Base-by-base conservation (phyloP, 1,284 basidiomycete species). In the Uromyces viciae-fabae region DNA sequence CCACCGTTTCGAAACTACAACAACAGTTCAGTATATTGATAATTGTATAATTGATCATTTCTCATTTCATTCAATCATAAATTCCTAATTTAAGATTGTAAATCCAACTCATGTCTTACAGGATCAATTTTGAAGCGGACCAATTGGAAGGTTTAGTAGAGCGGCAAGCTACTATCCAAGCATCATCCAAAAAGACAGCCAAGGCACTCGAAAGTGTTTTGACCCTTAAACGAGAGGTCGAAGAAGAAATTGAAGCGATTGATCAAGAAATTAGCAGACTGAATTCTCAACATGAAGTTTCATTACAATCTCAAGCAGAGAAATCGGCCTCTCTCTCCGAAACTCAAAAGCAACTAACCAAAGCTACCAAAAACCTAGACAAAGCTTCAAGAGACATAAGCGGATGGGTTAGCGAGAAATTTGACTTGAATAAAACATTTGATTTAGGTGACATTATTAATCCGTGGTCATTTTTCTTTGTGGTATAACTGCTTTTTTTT, bases 301-400 rank as follows among this genome's bases (percentile, higher is more conserved):
- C 76, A 42, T 17, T 54, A n/a, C 49, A 46, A 72, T 19, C 69
- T 8, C 68, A 80, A 73, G 72, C 74, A 33, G 90, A 91, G 84
- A 91, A 90, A 86, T 91, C 88, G 0, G 91, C 90, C 83, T 87
- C 85, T 1, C 90, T 96, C 0, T 94, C 97, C 38, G 89, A 91
- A 43, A 90, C 90, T 36, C 94, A 94, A 87, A 91, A 90, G 84
- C 89, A 89, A 0, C 90, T 91, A 5, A 85, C 88, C 22, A 93
- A 91, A 83, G 90, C 93, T 0, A 88, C 90, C 14, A 93, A 92
- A 83, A 89, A 89, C 0, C 89, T 98, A 46, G 96, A 99, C 85
- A 91, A 92, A 82, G 91, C 91, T 0, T 86, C 95, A 82, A 98
- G 98, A 87, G 95, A 98, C 85, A 94, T 98, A 80, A 91, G 92